phyloP scores from a whole-genome alignment of 2,329 filamentous ascomycete genomes.

The Akanthomyces uredinophilus region DNA sequence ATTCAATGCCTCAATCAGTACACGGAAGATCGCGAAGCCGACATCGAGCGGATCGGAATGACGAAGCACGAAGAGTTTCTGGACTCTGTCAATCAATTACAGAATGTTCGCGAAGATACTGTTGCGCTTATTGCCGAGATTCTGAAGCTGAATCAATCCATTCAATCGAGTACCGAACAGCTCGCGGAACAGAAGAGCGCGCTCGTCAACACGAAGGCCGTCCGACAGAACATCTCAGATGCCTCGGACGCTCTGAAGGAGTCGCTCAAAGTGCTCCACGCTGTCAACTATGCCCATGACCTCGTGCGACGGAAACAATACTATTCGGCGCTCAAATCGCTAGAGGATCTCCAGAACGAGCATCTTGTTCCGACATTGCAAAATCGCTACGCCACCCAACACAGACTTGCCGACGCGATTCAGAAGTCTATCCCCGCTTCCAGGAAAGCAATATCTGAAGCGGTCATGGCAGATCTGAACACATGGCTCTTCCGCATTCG shows the following conservation, averaged over 20 bases:
- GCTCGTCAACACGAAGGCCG: slow-evolving; percentile 83
- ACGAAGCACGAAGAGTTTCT: slow-evolving; percentile 97
- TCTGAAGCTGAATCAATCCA: slow-evolving; percentile 85
- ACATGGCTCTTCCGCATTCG: slow-evolving; percentile 94
- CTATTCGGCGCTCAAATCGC: slow-evolving; percentile 85
- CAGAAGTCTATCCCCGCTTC: slow-evolving; percentile 92
- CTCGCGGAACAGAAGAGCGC: slow-evolving; percentile 91
- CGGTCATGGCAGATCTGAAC: slow-evolving; percentile 94
- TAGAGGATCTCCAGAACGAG: slow-evolving; percentile 95
- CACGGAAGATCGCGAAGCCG: slow-evolving; percentile 77
- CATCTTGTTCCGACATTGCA: slow-evolving; percentile 69
- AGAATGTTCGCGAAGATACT: slow-evolving; percentile 85
- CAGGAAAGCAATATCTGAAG: slow-evolving; percentile 88
- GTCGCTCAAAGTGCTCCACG: slow-evolving; percentile 83
- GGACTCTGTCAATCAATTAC: slow-evolving; percentile 87
- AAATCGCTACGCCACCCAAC: slow-evolving; percentile 85
- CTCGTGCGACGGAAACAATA: slow-evolving; percentile 89
- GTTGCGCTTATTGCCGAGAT: slow-evolving; percentile 87
- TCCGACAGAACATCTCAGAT: slow-evolving; percentile 94
- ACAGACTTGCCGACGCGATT: slow-evolving; percentile 91
- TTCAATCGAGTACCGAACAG: slow-evolving; percentile 90
- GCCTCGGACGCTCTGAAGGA: slow-evolving; percentile 83
- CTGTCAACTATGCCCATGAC: slow-evolving; percentile 92
- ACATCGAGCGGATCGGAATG: slow-evolving; percentile 91
- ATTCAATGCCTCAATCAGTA: slow-evolving; percentile 68